Conservation (phyloP, 208 protist genomes). For the Trypanosoma mega region DNA sequence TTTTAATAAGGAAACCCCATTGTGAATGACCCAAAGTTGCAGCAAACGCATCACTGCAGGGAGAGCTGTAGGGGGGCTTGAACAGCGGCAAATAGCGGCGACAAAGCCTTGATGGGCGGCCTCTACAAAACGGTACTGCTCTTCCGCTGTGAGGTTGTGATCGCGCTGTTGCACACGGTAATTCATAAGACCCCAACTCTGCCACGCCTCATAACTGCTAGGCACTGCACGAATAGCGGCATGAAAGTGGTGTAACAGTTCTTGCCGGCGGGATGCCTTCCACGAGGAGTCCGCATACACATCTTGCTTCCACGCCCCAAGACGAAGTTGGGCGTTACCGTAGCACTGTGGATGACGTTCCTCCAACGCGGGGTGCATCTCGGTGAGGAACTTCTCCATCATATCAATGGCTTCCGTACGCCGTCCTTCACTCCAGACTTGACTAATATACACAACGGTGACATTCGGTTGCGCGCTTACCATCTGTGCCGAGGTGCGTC, state of each 20-base stretch:
- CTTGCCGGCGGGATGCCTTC: conserved; percentile 65
- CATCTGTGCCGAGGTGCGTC: too few relatives aligned
- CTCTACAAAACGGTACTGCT: conserved; percentile 82
- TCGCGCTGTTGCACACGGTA: conserved; percentile 93
- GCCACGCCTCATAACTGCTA: conserved; percentile 94
- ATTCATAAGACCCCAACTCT: conserved; percentile 98
- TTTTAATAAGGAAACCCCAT: conserved; percentile 79
- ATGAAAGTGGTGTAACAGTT: conserved; percentile 79
- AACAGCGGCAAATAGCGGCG: conserved; percentile 92
- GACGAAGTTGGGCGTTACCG: conserved; percentile 71
- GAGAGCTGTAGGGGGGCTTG: conserved; percentile 66
- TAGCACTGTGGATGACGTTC: conserved; percentile 61
- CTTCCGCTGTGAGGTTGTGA: conserved; percentile 56
- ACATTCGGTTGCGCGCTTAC: conserved; percentile 37
- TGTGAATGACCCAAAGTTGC: conserved; percentile 98
- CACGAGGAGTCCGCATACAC: conserved; percentile 83
- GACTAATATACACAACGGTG: conserved; percentile 72
- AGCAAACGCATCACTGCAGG: conserved; percentile 98
- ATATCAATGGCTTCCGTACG: conserved; percentile 63
- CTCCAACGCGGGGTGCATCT: conserved; percentile 54
- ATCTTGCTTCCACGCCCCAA: conserved; percentile 89
- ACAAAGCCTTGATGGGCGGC: conserved; percentile 97
- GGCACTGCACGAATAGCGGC: conserved; percentile 80
- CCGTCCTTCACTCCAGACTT: conserved; percentile 82
- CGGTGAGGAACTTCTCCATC: conserved; percentile 77